Evolutionary conservation across 1,284 basidiomycete species (phyloP).

Genomic region (Rhodotorula sp.): DNA sequence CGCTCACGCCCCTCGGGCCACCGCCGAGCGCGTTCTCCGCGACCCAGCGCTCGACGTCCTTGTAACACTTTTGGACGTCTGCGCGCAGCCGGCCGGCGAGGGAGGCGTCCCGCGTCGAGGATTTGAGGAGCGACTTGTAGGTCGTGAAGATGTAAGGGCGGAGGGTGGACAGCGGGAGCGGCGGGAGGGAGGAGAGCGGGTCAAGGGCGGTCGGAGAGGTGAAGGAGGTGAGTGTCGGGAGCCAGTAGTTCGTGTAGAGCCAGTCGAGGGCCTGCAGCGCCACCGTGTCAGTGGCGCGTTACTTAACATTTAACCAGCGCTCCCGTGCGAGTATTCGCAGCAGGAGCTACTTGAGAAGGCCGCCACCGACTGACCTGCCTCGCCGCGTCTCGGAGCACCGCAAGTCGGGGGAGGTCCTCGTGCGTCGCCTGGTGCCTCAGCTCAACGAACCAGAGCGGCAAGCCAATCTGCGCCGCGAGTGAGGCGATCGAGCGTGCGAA

Average conservation of each 20-base stretch:
- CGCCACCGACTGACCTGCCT: conserved; percentile 46
- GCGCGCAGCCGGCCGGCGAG: conserved; percentile 59
- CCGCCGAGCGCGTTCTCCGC: conserved; percentile 47
- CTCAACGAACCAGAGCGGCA: conserved; percentile 90
- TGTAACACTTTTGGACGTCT: conserved; percentile 59
- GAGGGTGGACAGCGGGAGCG: conserved; percentile 56
- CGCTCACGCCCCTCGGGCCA: conserved; percentile 40
- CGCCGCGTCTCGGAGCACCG: conserved; percentile 73
- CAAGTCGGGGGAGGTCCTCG: conserved; percentile 86
- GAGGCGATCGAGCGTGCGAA: conserved; percentile 88
- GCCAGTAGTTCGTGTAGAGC: conserved; percentile 77
- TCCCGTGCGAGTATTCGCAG: not conserved
- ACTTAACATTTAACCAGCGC: too few species aligned
- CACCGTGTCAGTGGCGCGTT: not conserved
- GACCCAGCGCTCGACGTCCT: conserved; percentile 61
- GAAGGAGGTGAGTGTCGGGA: conserved; percentile 56
- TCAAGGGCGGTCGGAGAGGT: conserved; percentile 45
- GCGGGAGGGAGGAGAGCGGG: conserved; percentile 52
- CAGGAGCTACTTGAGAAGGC: not conserved
- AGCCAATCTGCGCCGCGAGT: conserved; percentile 79
- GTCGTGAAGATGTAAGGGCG: conserved; percentile 57
- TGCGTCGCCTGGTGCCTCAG: conserved; percentile 93
- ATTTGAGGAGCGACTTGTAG: conserved; percentile 67
- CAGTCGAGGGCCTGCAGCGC: conserved; percentile 66
- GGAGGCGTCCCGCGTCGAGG: conserved; percentile 58